These are phyloP conservation scores for Fusarium nurragi DNA, from an alignment of 2,329 filamentous ascomycete genomes.

Conservation along the genomic window DNA sequence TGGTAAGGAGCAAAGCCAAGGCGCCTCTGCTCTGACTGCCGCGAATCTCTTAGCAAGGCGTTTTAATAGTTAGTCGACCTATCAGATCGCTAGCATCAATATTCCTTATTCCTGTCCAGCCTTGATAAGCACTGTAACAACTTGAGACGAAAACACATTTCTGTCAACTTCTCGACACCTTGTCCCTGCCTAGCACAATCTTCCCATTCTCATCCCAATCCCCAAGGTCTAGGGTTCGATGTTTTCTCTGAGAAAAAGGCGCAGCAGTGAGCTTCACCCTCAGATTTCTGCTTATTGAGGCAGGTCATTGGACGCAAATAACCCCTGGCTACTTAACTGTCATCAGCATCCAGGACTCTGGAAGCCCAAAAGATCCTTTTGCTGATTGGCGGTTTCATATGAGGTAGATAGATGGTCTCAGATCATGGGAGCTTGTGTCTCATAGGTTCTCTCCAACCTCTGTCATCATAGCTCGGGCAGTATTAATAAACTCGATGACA, in stretches of 20 bases:
- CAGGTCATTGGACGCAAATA: constrained; percentile 20
- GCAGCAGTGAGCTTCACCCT: constrained; percentile 11
- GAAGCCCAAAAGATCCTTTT: constrained; percentile 32
- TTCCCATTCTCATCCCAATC: background rate
- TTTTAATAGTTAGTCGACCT: background rate
- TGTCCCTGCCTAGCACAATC: constrained; percentile 10
- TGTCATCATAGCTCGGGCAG: background rate
- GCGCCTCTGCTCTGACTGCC: constrained; percentile 38
- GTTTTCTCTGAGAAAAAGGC: constrained; percentile 11
- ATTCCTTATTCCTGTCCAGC: constrained; percentile 5
- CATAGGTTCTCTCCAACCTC: constrained; percentile 20
- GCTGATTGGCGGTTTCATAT: constrained; percentile 35
- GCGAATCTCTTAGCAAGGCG: constrained; percentile 33
- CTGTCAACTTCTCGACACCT: constrained; percentile 2
- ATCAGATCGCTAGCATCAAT: constrained; percentile 5
- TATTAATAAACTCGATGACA: background rate
- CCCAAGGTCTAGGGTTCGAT: constrained; percentile 1
- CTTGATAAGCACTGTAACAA: background rate
- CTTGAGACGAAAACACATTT: constrained; percentile 19
- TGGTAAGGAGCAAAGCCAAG: constrained; percentile 9
- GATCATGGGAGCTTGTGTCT: constrained; percentile 14
- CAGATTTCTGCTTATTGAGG: constrained; percentile 1
- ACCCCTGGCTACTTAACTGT: constrained; percentile 14
- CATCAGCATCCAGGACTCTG: constrained; percentile 33
- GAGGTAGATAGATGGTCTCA: constrained; percentile 28